phyloP scores from a whole-genome alignment of 805 yeast species.

The Kodamaea hsintzibuensis region DNA sequence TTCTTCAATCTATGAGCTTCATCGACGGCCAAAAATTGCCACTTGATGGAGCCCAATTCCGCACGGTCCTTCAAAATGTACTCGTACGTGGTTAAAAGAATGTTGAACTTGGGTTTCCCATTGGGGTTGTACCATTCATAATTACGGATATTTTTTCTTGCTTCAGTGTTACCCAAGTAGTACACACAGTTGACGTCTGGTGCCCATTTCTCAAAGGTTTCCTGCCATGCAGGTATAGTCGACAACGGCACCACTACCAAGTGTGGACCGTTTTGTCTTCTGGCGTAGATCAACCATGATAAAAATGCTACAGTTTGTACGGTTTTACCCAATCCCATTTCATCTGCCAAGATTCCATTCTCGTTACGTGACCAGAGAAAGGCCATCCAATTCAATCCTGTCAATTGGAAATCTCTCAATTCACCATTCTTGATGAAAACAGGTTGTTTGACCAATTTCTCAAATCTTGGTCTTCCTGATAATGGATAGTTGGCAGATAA shows the following conservation, averaged over 20 bases:
- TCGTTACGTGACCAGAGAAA: conserved; percentile 97
- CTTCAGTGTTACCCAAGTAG: conserved; percentile 87
- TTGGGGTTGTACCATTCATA: conserved; percentile 73
- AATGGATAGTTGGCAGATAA: conserved; percentile 74
- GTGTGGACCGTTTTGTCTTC: conserved; percentile 98
- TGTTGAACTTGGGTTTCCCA: conserved; percentile 82
- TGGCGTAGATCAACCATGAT: conserved; percentile 91
- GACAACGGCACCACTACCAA: conserved; percentile 94
- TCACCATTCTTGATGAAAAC: conserved; percentile 86
- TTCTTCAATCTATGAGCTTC: conserved; percentile 97
- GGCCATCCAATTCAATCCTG: conserved; percentile 99
- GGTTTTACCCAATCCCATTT: conserved; percentile 98
- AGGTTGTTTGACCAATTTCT: conserved; percentile 85
- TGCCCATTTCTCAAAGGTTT: conserved; percentile 96
- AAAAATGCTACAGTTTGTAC: conserved; percentile 94
- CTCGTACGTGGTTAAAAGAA: conserved; percentile 93
- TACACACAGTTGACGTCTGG: conserved; percentile 93
- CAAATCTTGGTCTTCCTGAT: conserved; percentile 79
- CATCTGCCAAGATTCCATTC: conserved; percentile 97
- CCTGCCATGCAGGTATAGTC: conserved; percentile 99
- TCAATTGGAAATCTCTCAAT: conserved; percentile 93
- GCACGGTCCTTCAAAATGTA: conserved; percentile 86
- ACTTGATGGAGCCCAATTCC: conserved; percentile 78
- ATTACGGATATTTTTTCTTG: conserved; percentile 80
- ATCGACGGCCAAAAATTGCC: conserved; percentile 98